Percentiles rank a stretch among this genome's conserved stretches.
Conservation (phyloP, 805 yeast species). For the Teunomyces kruisii region DNA sequence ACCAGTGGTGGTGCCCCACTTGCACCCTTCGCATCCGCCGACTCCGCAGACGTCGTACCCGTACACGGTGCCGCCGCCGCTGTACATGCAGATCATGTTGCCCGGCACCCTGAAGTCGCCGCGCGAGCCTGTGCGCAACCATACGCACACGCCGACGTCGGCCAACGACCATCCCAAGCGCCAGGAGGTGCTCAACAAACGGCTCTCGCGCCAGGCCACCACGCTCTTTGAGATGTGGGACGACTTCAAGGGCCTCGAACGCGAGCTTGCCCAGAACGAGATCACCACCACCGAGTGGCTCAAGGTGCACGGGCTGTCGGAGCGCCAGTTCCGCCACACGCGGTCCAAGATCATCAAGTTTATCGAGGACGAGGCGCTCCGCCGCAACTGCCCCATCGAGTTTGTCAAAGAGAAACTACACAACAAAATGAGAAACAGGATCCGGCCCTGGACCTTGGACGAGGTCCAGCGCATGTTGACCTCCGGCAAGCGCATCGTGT, state of each 20-base stretch:
- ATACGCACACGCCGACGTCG: background rate
- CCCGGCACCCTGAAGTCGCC: background rate
- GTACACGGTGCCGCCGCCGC: conserved; percentile 6
- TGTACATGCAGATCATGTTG: conserved; percentile 1
- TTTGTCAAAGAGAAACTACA: conserved; percentile 25
- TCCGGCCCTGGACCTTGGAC: conserved; percentile 32
- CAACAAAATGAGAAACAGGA: conserved; percentile 26
- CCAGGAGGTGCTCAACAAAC: conserved; percentile 18
- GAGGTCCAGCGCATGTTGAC: conserved; percentile 34
- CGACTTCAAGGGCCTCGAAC: conserved; percentile 29
- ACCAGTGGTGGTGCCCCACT: background rate
- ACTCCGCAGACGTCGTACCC: background rate
- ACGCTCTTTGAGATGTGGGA: conserved; percentile 35
- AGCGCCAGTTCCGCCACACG: conserved; percentile 29
- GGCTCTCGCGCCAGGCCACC: conserved; percentile 28
- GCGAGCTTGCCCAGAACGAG: conserved; percentile 21
- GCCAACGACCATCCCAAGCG: conserved; percentile 9
- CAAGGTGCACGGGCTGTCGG: conserved; percentile 28
- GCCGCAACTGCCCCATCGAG: conserved; percentile 18
- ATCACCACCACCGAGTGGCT: conserved; percentile 30
- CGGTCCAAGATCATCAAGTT: conserved; percentile 27
- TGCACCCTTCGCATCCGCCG: background rate
- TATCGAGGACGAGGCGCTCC: conserved; percentile 28
- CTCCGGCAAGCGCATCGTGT: conserved; percentile 22
- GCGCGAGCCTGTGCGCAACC: background rate